A percentile compares a stretch with the other conserved stretches of the same genome.
phyloP scores from a whole-genome alignment of 306 rosid species.

The Cucurbita pepo region DNA sequence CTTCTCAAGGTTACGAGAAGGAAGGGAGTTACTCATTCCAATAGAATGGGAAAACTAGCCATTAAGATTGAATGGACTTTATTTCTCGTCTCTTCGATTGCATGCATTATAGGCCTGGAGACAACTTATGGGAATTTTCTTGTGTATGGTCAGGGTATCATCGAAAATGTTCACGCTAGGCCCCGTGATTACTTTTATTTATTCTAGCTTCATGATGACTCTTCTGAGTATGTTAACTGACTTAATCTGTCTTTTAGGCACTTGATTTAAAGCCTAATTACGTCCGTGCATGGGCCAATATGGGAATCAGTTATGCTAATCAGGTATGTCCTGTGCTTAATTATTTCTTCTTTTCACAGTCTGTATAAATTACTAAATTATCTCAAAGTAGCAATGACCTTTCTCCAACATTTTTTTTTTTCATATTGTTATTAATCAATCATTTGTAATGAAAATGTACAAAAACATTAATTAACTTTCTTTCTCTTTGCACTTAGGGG shows the following conservation, averaged over 20 bases:
- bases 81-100: not conserved
- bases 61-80: not conserved
- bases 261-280: constrained; percentile 95
- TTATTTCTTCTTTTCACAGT: not conserved
- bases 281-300: constrained; percentile 99
- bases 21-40: not conserved
- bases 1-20: not conserved
- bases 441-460: not conserved
- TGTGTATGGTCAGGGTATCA: not conserved
- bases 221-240: not conserved
- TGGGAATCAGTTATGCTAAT: constrained; percentile 97
- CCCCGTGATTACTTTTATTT: not conserved
- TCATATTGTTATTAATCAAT: not conserved
- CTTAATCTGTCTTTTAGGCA: constrained; percentile 37
- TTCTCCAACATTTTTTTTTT: constrained; percentile 8
- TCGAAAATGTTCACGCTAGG: not conserved
- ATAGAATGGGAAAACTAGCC: not conserved
- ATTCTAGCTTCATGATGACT: not conserved
- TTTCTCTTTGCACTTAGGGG: constrained; percentile 30
- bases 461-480: not conserved
- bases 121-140: not conserved
- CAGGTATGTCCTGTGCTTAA: constrained; percentile 37
- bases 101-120: not conserved
- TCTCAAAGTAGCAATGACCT: not conserved
- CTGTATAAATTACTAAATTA: not conserved